Percentiles rank a stretch among this genome's conserved stretches.
phyloP scores from a whole-genome alignment of 2,329 filamentous ascomycete species.

The Apiospora malaysiana region DNA sequence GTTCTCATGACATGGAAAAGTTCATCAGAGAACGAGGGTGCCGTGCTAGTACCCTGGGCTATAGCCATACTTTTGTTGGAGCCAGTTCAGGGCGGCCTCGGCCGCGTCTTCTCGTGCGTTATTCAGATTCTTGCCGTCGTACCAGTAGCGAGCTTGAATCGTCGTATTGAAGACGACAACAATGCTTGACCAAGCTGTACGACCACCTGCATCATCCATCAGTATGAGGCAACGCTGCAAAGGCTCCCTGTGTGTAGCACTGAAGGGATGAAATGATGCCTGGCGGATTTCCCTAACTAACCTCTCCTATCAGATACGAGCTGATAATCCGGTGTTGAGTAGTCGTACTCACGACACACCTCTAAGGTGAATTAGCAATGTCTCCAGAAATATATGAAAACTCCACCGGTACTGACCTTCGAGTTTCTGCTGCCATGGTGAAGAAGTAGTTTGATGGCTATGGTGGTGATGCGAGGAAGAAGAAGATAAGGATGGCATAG shows the following conservation, averaged over 20 bases:
- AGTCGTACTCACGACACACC: constrained; percentile 60
- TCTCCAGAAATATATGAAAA: not conserved
- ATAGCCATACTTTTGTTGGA: constrained; percentile 37
- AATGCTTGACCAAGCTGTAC: constrained; percentile 87
- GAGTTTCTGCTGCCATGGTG: constrained; percentile 62
- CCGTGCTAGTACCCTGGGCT: not conserved
- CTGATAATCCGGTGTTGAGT: constrained; percentile 66
- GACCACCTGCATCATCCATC: constrained; percentile 65
- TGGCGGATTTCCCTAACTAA: constrained; percentile 45
- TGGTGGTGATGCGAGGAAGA: constrained; percentile 26
- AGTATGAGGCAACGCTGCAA: not conserved
- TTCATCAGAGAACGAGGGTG: not conserved
- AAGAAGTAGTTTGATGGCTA: constrained; percentile 21
- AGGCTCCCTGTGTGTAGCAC: not conserved
- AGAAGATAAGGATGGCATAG: constrained; percentile 28
- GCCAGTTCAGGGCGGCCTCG: constrained; percentile 73
- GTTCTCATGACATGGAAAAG: not conserved
- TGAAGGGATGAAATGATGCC: not conserved
- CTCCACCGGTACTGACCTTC: constrained; percentile 50
- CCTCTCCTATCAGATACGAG: constrained; percentile 78
- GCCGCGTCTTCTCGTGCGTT: constrained; percentile 93
- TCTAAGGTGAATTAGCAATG: constrained; percentile 39
- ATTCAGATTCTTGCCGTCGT: constrained; percentile 85
- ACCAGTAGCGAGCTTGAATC: constrained; percentile 84
- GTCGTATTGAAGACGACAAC: constrained; percentile 73